Percentiles rank a stretch among this genome's conserved stretches.
These are phyloP conservation scores for Zychaea mexicana DNA, from an alignment of 371 early-diverging fungal species.

Conservation along the genomic window DNA sequence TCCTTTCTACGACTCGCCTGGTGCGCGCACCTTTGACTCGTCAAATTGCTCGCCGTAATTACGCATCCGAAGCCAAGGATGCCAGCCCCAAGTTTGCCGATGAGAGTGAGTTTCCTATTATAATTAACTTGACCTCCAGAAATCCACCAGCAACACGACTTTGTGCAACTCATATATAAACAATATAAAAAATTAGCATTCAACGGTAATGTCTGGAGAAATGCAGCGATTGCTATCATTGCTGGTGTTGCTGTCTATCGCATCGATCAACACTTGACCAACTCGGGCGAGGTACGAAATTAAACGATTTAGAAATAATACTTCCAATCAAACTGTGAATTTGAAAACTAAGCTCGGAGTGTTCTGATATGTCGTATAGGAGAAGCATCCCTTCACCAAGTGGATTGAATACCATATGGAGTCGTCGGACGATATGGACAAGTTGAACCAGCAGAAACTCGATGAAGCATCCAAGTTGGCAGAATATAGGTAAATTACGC, in stretches of 20 bases:
- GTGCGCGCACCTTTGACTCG: conserved; percentile 18
- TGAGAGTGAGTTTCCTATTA: conserved; percentile 23
- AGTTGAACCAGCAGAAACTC: conserved; percentile 25
- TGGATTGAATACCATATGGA: conserved; percentile 53
- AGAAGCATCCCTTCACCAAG: conserved; percentile 47
- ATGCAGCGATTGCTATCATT: conserved; percentile 36
- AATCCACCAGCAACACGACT: neutral
- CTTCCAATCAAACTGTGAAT: neutral
- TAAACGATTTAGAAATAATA: neutral
- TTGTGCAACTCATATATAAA: neutral
- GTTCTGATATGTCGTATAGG: too few relatives aligned
- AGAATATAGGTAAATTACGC: conserved; percentile 37
- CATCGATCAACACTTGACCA: conserved; percentile 26
- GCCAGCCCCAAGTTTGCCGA: conserved; percentile 22
- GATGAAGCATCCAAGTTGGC: conserved; percentile 38
- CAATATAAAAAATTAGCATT: conserved; percentile 28
- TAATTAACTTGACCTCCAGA: neutral
- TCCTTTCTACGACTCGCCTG: conserved; percentile 17
- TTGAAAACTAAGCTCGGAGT: too few relatives aligned
- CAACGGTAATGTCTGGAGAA: conserved; percentile 44
- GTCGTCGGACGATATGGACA: conserved; percentile 32
- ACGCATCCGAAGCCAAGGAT: conserved; percentile 23
- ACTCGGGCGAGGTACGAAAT: conserved; percentile 20
- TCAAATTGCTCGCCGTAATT: conserved; percentile 14
- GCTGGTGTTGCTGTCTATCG: conserved; percentile 47